Evolutionary conservation across 768 basidiomycete species (phyloP).

Genomic region (Sporobolomyces pararoseus): DNA sequence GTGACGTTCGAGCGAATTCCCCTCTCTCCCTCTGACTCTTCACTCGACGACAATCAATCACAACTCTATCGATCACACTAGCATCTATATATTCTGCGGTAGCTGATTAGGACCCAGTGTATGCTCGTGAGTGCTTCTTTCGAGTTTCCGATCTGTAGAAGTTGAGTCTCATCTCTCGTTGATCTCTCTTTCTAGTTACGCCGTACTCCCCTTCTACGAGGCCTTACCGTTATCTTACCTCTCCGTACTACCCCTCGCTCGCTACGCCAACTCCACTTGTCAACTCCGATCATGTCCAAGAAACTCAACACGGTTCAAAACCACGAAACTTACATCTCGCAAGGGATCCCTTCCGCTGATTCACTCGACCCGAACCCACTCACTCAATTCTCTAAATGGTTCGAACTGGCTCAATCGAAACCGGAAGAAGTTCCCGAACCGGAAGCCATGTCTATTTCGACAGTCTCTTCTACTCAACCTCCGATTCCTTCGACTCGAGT

Average conservation of each 20-base stretch:
- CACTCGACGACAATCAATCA: neutral
- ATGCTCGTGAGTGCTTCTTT: conserved; percentile 1
- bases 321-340: conserved; percentile 36
- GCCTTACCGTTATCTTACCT: neutral
- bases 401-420: conserved; percentile 54
- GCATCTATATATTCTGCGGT: neutral
- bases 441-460: conserved; percentile 82
- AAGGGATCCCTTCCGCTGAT: conserved; percentile 35
- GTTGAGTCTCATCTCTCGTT: neutral
- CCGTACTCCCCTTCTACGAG: neutral
- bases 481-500: conserved; percentile 75
- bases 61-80: neutral
- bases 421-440: conserved; percentile 64
- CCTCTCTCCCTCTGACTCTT: neutral
- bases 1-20: too few relatives aligned
- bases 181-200: neutral
- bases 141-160: neutral
- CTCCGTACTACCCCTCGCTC: neutral
- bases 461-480: conserved; percentile 51
- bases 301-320: conserved; percentile 26
- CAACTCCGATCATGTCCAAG: neutral
- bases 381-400: conserved; percentile 82
- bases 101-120: too few relatives aligned
- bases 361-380: conserved; percentile 63
- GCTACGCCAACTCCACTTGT: neutral